Conservation (phyloP, 2,329 filamentous ascomycete species). For the Elsinoe necatrix region DNA sequence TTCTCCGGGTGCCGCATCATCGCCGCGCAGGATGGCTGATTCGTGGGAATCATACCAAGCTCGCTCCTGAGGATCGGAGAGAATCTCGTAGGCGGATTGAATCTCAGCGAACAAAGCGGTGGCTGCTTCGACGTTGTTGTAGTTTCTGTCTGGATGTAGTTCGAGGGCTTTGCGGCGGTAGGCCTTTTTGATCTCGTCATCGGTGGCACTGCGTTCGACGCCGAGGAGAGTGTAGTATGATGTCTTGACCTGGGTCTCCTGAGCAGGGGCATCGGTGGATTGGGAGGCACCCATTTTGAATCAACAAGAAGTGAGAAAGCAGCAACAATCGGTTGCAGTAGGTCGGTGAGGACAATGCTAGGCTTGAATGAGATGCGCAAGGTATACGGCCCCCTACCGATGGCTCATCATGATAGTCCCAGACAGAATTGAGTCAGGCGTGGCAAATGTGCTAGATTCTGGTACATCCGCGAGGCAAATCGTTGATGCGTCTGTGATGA, state of each 20-base stretch:
- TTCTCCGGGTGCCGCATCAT: conserved; percentile 39
- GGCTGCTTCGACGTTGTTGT: conserved; percentile 71
- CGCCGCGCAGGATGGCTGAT: conserved; percentile 67
- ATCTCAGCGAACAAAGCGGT: conserved; percentile 85
- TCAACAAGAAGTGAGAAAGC: neutral
- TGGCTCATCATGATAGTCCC: neutral
- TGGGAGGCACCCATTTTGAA: conserved; percentile 39
- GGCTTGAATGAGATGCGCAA: neutral
- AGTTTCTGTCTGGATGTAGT: conserved; percentile 90
- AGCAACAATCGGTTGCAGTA: too few relatives aligned
- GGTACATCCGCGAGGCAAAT: too few relatives aligned
- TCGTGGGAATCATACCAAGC: conserved; percentile 97
- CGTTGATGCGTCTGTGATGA: too few relatives aligned
- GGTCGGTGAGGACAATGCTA: neutral
- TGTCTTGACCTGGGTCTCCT: conserved; percentile 47
- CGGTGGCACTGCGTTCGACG: conserved; percentile 62
- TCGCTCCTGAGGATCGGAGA: conserved; percentile 89
- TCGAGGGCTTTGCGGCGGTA: conserved; percentile 87
- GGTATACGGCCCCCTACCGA: neutral
- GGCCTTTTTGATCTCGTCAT: conserved; percentile 91
- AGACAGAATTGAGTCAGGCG: neutral
- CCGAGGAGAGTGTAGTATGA: conserved; percentile 82
- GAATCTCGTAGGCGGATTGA: conserved; percentile 88
- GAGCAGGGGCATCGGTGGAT: conserved; percentile 29
- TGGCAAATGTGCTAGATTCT: neutral